Percentiles rank a stretch among this genome's conserved stretches.
Conservation (phyloP, 148 eudicot genomes). For the Silene latifolia region DNA sequence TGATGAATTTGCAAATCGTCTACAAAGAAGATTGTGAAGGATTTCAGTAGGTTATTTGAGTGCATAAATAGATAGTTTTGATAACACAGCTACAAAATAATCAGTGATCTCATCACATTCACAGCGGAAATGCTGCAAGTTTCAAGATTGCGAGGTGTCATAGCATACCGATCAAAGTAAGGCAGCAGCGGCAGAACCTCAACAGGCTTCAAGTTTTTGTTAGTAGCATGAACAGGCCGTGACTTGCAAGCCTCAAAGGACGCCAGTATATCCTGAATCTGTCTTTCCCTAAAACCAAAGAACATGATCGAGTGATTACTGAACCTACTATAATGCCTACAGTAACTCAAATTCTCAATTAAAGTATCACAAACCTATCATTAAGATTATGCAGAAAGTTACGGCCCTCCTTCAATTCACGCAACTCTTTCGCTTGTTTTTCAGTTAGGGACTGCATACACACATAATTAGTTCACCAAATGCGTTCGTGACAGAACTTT, state of each 20-base stretch:
- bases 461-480: slow-evolving; percentile 7
- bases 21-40: background rate
- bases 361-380: slow-evolving; percentile 45
- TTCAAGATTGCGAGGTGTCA: background rate
- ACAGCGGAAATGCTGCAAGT: background rate
- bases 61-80: background rate
- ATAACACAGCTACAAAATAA: background rate
- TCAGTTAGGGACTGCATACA: slow-evolving; percentile 72
- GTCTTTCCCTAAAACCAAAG: slow-evolving; percentile 55
- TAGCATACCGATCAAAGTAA: slow-evolving; percentile 75
- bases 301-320: background rate
- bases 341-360: background rate
- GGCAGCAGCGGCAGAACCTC: slow-evolving; percentile 83
- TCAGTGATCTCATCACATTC: background rate
- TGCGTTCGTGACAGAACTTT: background rate
- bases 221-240: slow-evolving; percentile 84
- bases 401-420: slow-evolving; percentile 63
- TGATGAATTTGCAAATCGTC: background rate
- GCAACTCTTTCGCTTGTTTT: slow-evolving; percentile 89
- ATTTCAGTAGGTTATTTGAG: background rate
- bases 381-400: slow-evolving; percentile 59
- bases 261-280: slow-evolving; percentile 71
- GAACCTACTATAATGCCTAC: background rate
- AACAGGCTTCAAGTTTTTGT: slow-evolving; percentile 62
- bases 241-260: slow-evolving; percentile 84